phyloP scores from a whole-genome alignment of 169 alveolate genomes.

The Plasmodium vivax region DNA sequence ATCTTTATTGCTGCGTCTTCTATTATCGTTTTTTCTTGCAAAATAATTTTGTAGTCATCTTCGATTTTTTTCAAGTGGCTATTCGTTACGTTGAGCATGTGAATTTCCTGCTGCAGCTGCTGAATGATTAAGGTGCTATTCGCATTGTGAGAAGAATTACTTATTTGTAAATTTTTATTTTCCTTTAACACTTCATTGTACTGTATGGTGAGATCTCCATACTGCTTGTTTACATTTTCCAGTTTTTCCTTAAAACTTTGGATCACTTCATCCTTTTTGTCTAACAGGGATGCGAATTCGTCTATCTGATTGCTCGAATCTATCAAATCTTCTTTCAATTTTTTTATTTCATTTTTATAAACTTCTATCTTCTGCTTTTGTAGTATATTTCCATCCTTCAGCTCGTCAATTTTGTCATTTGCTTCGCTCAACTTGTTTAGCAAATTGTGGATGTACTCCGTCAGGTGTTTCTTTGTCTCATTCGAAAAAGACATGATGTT shows the following conservation, averaged over 20 bases:
- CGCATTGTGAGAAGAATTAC: conserved; percentile 47
- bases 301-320: conserved; percentile 70
- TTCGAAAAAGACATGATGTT: conserved; percentile 55
- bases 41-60: conserved; percentile 61
- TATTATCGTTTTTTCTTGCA: conserved; percentile 63
- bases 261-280: conserved; percentile 61
- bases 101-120: conserved; percentile 69
- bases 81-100: conserved; percentile 41
- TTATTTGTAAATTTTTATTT: conserved; percentile 50
- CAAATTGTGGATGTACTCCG: conserved; percentile 69
- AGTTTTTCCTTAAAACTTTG: conserved; percentile 43
- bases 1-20: conserved; percentile 75
- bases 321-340: conserved; percentile 47
- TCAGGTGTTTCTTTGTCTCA: conserved; percentile 63
- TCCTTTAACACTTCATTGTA: conserved; percentile 62
- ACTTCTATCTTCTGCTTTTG: conserved; percentile 36
- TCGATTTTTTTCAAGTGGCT: conserved; percentile 60
- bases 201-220: conserved; percentile 17
- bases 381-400: conserved; percentile 40
- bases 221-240: conserved; percentile 38
- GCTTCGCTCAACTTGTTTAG: conserved; percentile 51
- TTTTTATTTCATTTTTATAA: conserved; percentile 61
- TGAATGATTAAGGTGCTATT: conserved; percentile 55
- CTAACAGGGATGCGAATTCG: conserved; percentile 64
- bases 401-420: conserved; percentile 66